Conservation (phyloP, 176 grass and related monocot genomes). For the Puya raimondii region DNA sequence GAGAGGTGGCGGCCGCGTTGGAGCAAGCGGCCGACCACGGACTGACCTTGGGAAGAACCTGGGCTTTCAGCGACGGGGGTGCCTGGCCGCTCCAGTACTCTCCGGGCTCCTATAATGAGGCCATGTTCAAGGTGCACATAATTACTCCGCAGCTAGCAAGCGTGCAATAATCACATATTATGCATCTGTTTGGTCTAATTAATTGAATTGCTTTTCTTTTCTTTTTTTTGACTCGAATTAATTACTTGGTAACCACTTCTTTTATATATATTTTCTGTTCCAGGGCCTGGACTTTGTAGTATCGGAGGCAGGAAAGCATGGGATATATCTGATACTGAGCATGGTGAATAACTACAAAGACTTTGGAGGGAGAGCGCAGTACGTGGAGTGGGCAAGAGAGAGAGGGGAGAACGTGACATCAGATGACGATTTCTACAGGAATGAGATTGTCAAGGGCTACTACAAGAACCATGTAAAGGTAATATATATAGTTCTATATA, state of each 20-base stretch:
- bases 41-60: slow-evolving; percentile 51
- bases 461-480: slow-evolving; percentile 23
- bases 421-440: slow-evolving; percentile 6
- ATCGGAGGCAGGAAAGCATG: slow-evolving; percentile 22
- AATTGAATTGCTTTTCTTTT: neutral
- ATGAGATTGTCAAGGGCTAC: slow-evolving; percentile 6
- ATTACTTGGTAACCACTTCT: too few relatives aligned
- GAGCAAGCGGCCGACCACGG: slow-evolving; percentile 34
- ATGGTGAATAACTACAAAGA: slow-evolving; percentile 29
- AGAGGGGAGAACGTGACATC: neutral
- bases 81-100: slow-evolving; percentile 35
- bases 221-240: neutral
- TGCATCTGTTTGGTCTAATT: neutral
- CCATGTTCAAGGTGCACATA: slow-evolving; percentile 45
- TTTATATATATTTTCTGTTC: too few relatives aligned
- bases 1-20: slow-evolving; percentile 37
- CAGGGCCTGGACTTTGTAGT: slow-evolving; percentile 40
- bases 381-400: slow-evolving; percentile 10
- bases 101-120: slow-evolving; percentile 65
- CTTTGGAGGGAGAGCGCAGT: slow-evolving; percentile 28
- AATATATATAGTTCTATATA: neutral
- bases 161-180: neutral
- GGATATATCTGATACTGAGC: slow-evolving; percentile 34
- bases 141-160: neutral
- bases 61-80: slow-evolving; percentile 83